Evolutionary conservation across 164 flowering plant species (phyloP), one percentile per base, ranked within the genome.

Genomic region (Vitis vinifera): DNA sequence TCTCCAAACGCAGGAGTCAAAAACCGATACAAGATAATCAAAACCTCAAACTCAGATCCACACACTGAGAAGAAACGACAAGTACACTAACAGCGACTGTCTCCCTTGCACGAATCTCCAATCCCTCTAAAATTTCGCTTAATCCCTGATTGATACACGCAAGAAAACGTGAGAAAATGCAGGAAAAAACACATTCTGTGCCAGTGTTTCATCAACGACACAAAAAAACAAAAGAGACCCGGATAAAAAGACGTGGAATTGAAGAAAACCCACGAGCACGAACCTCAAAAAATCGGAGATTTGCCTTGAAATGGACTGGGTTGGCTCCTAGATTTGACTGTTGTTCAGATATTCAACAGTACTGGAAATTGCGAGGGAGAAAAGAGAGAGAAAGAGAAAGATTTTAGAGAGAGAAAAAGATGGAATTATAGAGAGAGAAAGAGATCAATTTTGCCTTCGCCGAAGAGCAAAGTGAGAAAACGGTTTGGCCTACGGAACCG

Each of bases 341-440:
- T 31, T 14, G 17, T 5, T 31, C 50, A 61, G 63, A 4, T 17
- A 31, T 61, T 61, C 63, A 61, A 37, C 4, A 12, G 49, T 13
- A 23, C 27, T 1, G 27, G n/a, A 37, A 4, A 8, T 17, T 7
- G 56, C 27, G 19, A 4, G 56, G 12, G 56, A 63, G 51, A 52
- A 19, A 61, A 1, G 16, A 48, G 9, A 15, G 12, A 50, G 8
- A 56, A 16, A 50, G 19, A 9, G 30, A 51, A 8, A 23, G 9
- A 16, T 14, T 16, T 4, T 8, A 55, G 77, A 74, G 59, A 74
- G 64, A 68, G 61, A 63, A 17, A 13, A 55, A 55, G 31, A 51
- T 3, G 70, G 76, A 61, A 69, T 73, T 77, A 64, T 16, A 63
- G 60, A 37, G 61, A 23, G 51, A 49, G 49, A 44, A 15, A 49